Percentiles rank a stretch among this genome's conserved stretches.
Evolutionary conservation across 345 rosid species (phyloP).

Genomic region (Populus davidiana): DNA sequence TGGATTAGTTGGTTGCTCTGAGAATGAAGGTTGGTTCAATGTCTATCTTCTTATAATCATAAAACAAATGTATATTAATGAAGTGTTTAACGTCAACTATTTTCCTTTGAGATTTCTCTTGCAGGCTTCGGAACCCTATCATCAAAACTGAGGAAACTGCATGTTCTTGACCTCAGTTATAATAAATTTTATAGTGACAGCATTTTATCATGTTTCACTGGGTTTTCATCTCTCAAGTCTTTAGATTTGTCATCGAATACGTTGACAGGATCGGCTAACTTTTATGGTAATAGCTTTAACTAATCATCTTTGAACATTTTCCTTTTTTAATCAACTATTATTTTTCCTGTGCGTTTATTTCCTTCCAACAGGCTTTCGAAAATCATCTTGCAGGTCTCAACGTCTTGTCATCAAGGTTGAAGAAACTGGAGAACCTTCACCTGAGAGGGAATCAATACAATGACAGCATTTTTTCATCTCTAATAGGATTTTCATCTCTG

Average conservation of each 20-base stretch:
- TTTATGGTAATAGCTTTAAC: not conserved
- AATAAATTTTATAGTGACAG: not conserved
- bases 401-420: too few relatives aligned
- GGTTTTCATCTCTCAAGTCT: conserved; percentile 1
- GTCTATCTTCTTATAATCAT: too few relatives aligned
- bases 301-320: too few relatives aligned
- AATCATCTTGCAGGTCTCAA: not conserved
- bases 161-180: not conserved
- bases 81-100: too few relatives aligned
- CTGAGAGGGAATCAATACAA: too few relatives aligned
- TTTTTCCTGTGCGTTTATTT: not conserved
- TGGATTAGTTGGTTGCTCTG: not conserved
- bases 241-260: not conserved
- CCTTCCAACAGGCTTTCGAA: not conserved
- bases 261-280: not conserved
- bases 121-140: conserved; percentile 4
- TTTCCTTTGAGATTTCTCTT: not conserved
- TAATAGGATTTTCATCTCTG: too few relatives aligned
- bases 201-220: conserved; percentile 3
- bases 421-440: too few relatives aligned
- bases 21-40: not conserved
- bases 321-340: not conserved
- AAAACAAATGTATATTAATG: too few relatives aligned
- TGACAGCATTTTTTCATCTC: too few relatives aligned
- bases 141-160: not conserved